Evolutionary conservation across 805 yeast species (phyloP).

Genomic region (Sugiyamaella boreocaroliniensis): DNA sequence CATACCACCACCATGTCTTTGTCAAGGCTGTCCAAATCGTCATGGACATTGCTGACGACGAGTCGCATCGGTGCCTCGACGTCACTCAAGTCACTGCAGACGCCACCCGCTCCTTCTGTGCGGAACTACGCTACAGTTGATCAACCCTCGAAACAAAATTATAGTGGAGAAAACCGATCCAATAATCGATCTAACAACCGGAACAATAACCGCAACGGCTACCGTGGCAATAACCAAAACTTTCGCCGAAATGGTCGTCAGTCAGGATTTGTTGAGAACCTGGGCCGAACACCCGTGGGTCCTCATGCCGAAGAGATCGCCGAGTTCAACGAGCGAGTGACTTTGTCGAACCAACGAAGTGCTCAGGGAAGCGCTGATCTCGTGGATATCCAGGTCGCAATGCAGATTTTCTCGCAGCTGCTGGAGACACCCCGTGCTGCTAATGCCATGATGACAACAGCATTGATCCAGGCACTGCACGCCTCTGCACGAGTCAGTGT

Average conservation of each 20-base stretch:
- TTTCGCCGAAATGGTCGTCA: background rate
- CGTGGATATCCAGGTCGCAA: slow-evolving; percentile 17
- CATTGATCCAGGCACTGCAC: slow-evolving; percentile 19
- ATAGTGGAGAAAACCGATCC: background rate
- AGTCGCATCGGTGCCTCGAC: background rate
- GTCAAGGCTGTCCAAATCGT: background rate
- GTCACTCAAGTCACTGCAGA: background rate
- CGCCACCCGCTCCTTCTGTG: background rate
- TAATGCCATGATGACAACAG: slow-evolving; percentile 5
- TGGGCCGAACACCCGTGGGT: background rate
- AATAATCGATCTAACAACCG: background rate
- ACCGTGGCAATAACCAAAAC: background rate
- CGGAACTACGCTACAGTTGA: background rate
- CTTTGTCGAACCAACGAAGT: slow-evolving; percentile 17
- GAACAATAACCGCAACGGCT: background rate
- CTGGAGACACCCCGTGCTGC: slow-evolving; percentile 12
- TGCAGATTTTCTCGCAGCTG: slow-evolving; percentile 17
- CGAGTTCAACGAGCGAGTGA: slow-evolving; percentile 14
- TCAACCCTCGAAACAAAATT: background rate
- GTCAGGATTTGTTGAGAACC: background rate
- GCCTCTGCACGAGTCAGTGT: slow-evolving; percentile 15
- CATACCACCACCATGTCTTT: background rate
- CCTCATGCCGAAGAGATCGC: slow-evolving; percentile 9
- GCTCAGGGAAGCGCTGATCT: slow-evolving; percentile 8
- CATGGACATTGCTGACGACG: background rate